Base-by-base conservation (phyloP, 805 yeast genomes). In the Metschnikowia shivogae region DNA sequence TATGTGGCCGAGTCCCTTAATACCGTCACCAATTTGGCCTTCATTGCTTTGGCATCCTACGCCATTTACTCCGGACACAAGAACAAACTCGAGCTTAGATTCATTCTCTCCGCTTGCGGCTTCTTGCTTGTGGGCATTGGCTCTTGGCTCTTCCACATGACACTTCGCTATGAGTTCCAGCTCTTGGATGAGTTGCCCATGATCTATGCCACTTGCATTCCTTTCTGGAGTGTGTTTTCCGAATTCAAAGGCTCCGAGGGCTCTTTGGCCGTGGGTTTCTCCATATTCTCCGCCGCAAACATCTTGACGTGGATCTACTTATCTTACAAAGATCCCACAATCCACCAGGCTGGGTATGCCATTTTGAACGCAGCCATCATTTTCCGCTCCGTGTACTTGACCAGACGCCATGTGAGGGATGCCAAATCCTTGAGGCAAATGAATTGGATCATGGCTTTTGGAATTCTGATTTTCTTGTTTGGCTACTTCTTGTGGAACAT, bases 131-230 rank as follows among this genome's bases (percentile, higher is more conserved):
- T 93, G 5, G 99, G 99, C 0, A 64, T 92, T 17, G 99, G 99
- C 3, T 81, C 89, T 14, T 93, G 97, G 92, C 67, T 89, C 50
- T 93, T 93, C 71, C 99, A 93, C 65, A 93, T 93, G 97, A 92
- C 98, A 4, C 73, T 93, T 56, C 74, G 80, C 52, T 93, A 92
- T 65, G 88, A 86, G 60, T 93, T 78, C 68, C 99, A 93, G 68
- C 64, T 93, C 51, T 73, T 93, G 63, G 99, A 93, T 68, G 99
- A 93, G 64, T 73, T 93, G 58, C 99, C 99, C 34, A 93, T 93
- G 99, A 88, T 93, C 50, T 93, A 93, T 67, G 97, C 96, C 19
- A 93, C 99, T 2, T 92, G 97, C 52, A 82, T 92, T 24, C 98
- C 99, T 0, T 82, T 89, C 49, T 88, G 95, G 95, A 76, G 83